Evolutionary conservation across 139 green algal species (phyloP).

Genomic region (Edaphochlamys debaryana): DNA sequence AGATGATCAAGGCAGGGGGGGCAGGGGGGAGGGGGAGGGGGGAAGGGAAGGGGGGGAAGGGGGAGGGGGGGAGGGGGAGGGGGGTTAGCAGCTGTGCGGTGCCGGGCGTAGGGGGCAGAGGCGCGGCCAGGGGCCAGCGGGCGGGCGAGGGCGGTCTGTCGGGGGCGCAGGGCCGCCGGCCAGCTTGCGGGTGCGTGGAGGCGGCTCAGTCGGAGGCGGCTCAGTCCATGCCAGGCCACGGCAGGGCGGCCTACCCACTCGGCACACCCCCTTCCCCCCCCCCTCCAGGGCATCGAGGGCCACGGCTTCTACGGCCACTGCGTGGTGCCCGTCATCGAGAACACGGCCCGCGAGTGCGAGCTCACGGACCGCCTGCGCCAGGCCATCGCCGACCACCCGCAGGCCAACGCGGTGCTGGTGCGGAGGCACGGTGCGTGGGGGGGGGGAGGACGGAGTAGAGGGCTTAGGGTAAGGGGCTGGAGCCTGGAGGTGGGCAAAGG

Average conservation of each 20-base stretch:
- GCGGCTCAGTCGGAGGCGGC: no score
- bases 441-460: background rate
- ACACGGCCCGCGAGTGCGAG: conserved; percentile 96
- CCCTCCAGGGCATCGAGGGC: conserved; percentile 80
- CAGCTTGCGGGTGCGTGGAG: no score
- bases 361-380: conserved; percentile 90
- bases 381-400: conserved; percentile 86
- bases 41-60: background rate
- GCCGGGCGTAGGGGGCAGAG: background rate
- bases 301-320: conserved; percentile 90
- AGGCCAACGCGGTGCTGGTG: conserved; percentile 89
- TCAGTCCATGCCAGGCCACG: no score
- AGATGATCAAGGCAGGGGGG: conserved; percentile 95
- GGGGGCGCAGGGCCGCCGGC: no score
- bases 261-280: background rate
- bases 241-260: no score
- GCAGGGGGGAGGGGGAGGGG: background rate
- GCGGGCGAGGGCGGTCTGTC: no score
- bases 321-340: conserved; percentile 96
- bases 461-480: background rate
- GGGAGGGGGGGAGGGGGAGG: background rate
- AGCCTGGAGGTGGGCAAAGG: background rate
- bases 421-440: conserved; percentile 63
- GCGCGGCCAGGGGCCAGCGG: no score
- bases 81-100: background rate